Evolutionary conservation across 2,329 filamentous ascomycete species (phyloP).

Genomic region (Colletotrichum noveboracense): DNA sequence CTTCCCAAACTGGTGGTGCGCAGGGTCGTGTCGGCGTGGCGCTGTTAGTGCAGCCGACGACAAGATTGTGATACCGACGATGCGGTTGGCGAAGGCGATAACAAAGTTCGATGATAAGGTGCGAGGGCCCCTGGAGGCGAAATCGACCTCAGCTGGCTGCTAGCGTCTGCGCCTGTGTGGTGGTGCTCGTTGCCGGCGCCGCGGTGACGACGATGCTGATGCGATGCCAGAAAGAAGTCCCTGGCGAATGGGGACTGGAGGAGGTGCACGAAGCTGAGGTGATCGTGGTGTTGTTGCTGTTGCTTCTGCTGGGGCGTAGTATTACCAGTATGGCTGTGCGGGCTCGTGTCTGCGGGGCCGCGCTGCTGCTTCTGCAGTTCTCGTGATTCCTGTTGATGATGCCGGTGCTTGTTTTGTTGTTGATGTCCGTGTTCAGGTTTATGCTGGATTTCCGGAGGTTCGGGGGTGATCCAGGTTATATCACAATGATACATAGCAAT

Average conservation of each 20-base stretch:
- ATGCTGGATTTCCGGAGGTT: slow-evolving; percentile 1
- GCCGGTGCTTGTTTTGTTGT: not conserved
- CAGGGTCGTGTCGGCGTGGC: slow-evolving; percentile 17
- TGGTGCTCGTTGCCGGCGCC: not conserved
- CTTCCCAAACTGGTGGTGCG: slow-evolving; percentile 9
- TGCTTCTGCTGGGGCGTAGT: not conserved
- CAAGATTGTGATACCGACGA: slow-evolving; percentile 18
- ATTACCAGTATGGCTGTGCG: slow-evolving; percentile 12
- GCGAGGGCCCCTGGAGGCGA: not conserved
- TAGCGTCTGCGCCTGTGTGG: not conserved
- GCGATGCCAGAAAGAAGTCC: not conserved
- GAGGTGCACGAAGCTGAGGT: not conserved
- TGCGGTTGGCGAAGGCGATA: slow-evolving; percentile 9
- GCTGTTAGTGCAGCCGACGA: slow-evolving; percentile 4
- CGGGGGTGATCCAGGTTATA: slow-evolving; percentile 17
- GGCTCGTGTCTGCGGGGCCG: not conserved
- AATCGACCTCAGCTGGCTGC: slow-evolving; percentile 12
- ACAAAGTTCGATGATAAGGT: slow-evolving; percentile 13
- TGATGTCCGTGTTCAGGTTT: not conserved
- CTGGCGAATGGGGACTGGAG: slow-evolving; percentile 3
- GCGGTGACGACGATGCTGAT: slow-evolving; percentile 2
- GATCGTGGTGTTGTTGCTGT: not conserved
- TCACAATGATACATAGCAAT: slow-evolving; percentile 22
- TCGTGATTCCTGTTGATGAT: not conserved
- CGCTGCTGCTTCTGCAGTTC: not conserved